Percentiles rank a stretch among this genome's conserved stretches.
Conservation (phyloP, 2,329 filamentous ascomycete species). For the Mariannaea sp. region DNA sequence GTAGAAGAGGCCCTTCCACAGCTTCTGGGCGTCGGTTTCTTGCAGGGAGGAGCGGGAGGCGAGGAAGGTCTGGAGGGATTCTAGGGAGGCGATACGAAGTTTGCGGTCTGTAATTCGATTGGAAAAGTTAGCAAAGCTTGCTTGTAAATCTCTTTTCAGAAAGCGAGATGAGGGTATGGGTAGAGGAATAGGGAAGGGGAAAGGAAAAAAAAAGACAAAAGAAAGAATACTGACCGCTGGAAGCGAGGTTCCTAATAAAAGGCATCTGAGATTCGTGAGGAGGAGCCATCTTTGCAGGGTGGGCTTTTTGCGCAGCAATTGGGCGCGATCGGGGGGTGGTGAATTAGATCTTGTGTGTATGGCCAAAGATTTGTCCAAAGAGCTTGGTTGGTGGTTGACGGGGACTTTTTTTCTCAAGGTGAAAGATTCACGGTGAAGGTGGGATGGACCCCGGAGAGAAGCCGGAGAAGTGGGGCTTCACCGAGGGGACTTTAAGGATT, state of each 20-base stretch:
- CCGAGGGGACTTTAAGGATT: no score
- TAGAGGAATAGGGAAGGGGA: background rate
- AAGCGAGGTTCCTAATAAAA: constrained; percentile 83
- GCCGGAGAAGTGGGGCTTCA: constrained; percentile 28
- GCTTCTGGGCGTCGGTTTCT: constrained; percentile 76
- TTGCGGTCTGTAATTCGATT: constrained; percentile 68
- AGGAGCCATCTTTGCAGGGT: constrained; percentile 28
- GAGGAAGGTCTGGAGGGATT: constrained; percentile 79
- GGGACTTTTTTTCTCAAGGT: constrained; percentile 37
- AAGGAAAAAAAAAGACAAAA: constrained; percentile 1
- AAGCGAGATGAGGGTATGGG: no score
- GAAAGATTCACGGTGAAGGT: constrained; percentile 17
- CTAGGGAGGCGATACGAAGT: constrained; percentile 76
- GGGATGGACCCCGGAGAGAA: constrained; percentile 28
- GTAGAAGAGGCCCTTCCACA: constrained; percentile 96
- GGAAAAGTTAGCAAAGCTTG: no score
- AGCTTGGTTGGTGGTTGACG: constrained; percentile 12
- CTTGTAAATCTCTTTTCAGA: no score
- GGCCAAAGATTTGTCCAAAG: no score
- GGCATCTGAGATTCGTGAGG: constrained; percentile 59
- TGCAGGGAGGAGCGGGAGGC: constrained; percentile 63
- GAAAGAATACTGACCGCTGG: constrained; percentile 69
- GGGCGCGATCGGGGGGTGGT: constrained; percentile 16
- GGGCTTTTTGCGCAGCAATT: constrained; percentile 19
- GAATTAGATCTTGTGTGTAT: no score